Base-by-base conservation (phyloP, 257 asterid species). In the Gentiana dahurica region DNA sequence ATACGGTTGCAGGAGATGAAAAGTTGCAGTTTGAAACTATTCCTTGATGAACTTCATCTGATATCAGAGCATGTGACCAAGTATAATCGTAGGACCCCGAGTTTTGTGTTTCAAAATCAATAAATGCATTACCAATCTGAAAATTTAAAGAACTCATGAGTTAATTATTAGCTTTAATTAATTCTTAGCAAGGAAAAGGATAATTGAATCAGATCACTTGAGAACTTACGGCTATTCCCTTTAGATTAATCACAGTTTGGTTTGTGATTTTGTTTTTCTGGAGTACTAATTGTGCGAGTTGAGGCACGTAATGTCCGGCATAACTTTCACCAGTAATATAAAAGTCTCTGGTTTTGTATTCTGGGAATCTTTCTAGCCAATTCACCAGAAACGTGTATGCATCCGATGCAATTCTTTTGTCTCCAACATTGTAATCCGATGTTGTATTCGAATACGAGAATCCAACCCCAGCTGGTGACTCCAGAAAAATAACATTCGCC, bases 221-320 rank as follows among this genome's bases (percentile, higher is more conserved):
- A 10, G 0, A 3, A 54, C 90, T 79, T 61, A 85, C 88, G 35
- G 86, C 84, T 47, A 85, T 71, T 48, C 95, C 88, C 71, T 77
- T 80, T 54, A 85, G 49, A 53, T 72, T 79, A 52, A 85, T 69
- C 60, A 72, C 66, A 5, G 81, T 75, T 63, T 77, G 81, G 49
- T 80, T 78, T 1, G 80, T 71, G n/a, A 70, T 72, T 45, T 72
- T 68, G 76, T 82, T 85, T 55, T 65, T 71, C 1, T 66, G 58
- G 8, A 74, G 79, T 75, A 82, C 73, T 33, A 82, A 56, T 33
- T 76, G 73, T 6, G 95, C 83, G 2, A 85, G 86, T 50, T 86
- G 95, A 38, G 95, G 95, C 5, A 76, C 81, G 8, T 82, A 86
- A 63, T 85, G 95, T n/a, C 89, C 92, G 0, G 87, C 89, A 53